phyloP scores from a whole-genome alignment of 164 flowering plant genomes.

The Nymphaea thermarum region DNA sequence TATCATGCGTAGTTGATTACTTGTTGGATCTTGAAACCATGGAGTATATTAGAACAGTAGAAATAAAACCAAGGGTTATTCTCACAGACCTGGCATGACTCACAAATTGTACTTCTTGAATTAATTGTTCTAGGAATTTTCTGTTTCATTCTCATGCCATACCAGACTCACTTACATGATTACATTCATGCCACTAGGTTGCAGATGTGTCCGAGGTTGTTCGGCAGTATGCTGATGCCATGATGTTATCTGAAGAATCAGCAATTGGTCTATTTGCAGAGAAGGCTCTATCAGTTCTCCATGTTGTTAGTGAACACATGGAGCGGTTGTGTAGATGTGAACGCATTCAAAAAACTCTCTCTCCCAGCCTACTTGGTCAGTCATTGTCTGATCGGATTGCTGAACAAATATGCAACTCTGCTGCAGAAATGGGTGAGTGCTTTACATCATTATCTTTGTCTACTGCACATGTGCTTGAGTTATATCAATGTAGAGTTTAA shows the following conservation, averaged over 20 bases:
- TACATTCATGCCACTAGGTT: slow-evolving; percentile 23
- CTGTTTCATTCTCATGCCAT: too few relatives aligned
- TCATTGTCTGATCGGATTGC: slow-evolving; percentile 56
- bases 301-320: slow-evolving; percentile 48
- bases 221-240: slow-evolving; percentile 76
- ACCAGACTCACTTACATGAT: too few relatives aligned
- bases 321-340: slow-evolving; percentile 65
- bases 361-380: slow-evolving; percentile 29
- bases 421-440: slow-evolving; percentile 64
- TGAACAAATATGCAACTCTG: slow-evolving; percentile 69
- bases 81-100: too few relatives aligned
- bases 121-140: too few relatives aligned
- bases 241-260: slow-evolving; percentile 93
- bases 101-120: too few relatives aligned
- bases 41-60: too few relatives aligned
- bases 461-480: neutral
- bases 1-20: too few relatives aligned
- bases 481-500: neutral
- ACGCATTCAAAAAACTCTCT: slow-evolving; percentile 27
- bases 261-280: slow-evolving; percentile 63
- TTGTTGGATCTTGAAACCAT: too few relatives aligned
- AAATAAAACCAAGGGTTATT: too few relatives aligned
- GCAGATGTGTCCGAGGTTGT: slow-evolving; percentile 96
- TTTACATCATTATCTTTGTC: neutral
- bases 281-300: slow-evolving; percentile 71